Conservation (phyloP, 768 basidiomycete genomes). For the Auricularia cornea region DNA sequence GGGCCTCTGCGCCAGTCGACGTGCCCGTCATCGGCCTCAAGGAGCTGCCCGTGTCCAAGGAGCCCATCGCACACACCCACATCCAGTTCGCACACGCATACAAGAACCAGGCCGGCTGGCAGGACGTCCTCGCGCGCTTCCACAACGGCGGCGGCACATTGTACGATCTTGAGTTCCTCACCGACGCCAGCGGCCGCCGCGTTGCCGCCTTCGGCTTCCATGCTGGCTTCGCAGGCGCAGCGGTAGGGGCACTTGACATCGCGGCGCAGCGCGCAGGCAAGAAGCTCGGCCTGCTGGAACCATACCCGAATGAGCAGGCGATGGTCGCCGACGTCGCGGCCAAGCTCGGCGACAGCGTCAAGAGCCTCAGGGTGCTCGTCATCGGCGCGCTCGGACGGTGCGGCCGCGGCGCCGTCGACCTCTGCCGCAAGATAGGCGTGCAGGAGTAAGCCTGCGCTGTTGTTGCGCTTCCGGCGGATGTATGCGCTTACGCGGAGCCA, state of each 20-base stretch:
- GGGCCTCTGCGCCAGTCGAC: constrained; percentile 69
- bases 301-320: constrained; percentile 74
- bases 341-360: constrained; percentile 49
- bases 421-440: constrained; percentile 94
- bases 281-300: constrained; percentile 59
- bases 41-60: constrained; percentile 78
- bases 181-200: constrained; percentile 72
- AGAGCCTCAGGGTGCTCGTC: constrained; percentile 77
- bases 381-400: constrained; percentile 95
- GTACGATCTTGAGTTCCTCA: constrained; percentile 95
- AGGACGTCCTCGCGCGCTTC: constrained; percentile 77
- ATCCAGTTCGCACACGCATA: constrained; percentile 98
- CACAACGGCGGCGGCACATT: constrained; percentile 71
- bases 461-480: not conserved
- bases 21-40: constrained; percentile 91
- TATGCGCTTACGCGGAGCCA: constrained; percentile 23
- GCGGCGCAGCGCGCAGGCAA: constrained; percentile 56
- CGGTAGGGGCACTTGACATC: constrained; percentile 77
- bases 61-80: constrained; percentile 86
- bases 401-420: constrained; percentile 87
- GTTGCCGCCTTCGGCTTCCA: constrained; percentile 98
- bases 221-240: constrained; percentile 94
- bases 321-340: constrained; percentile 73
- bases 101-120: constrained; percentile 93
- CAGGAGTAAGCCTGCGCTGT: constrained; percentile 62